Conservation (phyloP, 148 eudicot species). For the Cornus kousa region DNA sequence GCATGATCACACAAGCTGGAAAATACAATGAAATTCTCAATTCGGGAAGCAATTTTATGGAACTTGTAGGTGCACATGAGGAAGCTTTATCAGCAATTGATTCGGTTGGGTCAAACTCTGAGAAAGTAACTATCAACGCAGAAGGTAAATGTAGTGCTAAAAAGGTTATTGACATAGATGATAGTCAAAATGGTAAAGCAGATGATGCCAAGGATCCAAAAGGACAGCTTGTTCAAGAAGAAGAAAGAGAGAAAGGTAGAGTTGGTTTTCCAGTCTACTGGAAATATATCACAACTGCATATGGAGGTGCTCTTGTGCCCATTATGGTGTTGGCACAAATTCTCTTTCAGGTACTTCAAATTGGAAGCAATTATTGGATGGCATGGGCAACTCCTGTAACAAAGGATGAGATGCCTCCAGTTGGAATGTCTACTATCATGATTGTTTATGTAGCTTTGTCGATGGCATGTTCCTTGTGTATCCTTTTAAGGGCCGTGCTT, state of each 20-base stretch:
- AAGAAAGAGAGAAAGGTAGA: neutral
- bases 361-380: slow-evolving; percentile 5
- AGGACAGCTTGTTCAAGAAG: slow-evolving; percentile 1
- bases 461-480: neutral
- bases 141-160: neutral
- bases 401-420: neutral
- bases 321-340: neutral
- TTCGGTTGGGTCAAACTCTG: neutral
- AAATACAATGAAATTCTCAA: neutral
- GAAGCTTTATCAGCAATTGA: neutral
- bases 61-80: neutral
- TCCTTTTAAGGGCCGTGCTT: neutral
- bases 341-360: neutral
- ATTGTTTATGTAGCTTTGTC: neutral
- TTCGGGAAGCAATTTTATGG: neutral
- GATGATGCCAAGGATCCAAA: neutral
- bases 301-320: neutral
- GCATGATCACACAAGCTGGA: neutral
- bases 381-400: neutral
- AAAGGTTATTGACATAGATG: neutral
- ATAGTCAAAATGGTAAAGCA: neutral
- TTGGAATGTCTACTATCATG: neutral
- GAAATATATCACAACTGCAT: neutral
- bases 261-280: neutral
- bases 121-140: neutral